A percentile compares a stretch with the other conserved stretches of the same genome.
Evolutionary conservation across 257 asterid genomes (phyloP).

Genomic region (Vinca minor): DNA sequence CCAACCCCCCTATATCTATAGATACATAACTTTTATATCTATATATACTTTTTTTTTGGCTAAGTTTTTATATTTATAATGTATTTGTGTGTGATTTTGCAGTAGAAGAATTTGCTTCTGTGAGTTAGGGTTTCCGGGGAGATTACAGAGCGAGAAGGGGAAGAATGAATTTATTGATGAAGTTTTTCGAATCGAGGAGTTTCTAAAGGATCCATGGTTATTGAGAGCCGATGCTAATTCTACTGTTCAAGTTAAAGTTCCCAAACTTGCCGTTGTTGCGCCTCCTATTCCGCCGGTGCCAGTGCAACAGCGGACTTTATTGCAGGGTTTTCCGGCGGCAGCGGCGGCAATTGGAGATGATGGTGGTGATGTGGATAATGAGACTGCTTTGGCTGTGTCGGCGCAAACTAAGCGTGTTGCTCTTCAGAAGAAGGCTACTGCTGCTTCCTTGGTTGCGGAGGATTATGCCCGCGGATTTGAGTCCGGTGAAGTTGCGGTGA

Average conservation of each 20-base stretch:
- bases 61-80: slow-evolving; percentile 7
- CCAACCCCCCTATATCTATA: slow-evolving; percentile 1
- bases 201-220: slow-evolving; percentile 83
- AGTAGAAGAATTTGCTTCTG: slow-evolving; percentile 90
- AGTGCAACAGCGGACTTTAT: too few relatives aligned
- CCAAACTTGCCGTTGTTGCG: slow-evolving; percentile 52
- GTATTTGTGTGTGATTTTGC: slow-evolving; percentile 34
- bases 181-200: slow-evolving; percentile 63
- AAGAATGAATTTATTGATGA: slow-evolving; percentile 53
- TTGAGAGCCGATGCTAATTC: slow-evolving; percentile 58
- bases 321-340: not conserved
- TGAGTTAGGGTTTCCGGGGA: slow-evolving; percentile 58
- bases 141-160: slow-evolving; percentile 54
- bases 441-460: slow-evolving; percentile 77
- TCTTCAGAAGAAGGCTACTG: slow-evolving; percentile 88
- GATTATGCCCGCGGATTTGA: slow-evolving; percentile 70
- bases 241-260: slow-evolving; percentile 79
- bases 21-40: slow-evolving; percentile 18
- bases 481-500: slow-evolving; percentile 80
- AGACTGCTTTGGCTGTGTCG: slow-evolving; percentile 41
- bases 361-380: slow-evolving; percentile 44
- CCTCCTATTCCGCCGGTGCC: slow-evolving; percentile 34
- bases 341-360: slow-evolving; percentile 21
- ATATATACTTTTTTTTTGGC: slow-evolving; percentile 13
- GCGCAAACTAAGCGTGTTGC: slow-evolving; percentile 77